Conservation (phyloP, 2,329 filamentous ascomycete species). For the Cladobotryum mycophilum region DNA sequence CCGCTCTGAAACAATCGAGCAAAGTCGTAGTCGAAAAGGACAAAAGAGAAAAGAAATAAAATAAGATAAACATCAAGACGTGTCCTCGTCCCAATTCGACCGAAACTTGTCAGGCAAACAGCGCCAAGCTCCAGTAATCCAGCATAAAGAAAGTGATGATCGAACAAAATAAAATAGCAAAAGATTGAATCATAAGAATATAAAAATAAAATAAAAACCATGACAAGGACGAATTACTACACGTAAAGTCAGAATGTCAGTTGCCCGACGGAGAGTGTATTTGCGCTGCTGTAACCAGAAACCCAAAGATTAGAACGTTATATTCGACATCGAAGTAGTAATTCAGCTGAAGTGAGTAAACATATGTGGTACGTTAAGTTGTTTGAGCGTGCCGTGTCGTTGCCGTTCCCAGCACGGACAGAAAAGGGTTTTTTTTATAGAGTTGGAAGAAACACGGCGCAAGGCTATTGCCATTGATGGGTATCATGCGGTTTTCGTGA, state of each 20-base stretch:
- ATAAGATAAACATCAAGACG: too few relatives aligned
- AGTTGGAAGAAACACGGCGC: conserved; percentile 2
- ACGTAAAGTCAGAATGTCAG: conserved; percentile 13
- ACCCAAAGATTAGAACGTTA: conserved; percentile 6
- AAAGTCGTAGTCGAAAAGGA: neutral
- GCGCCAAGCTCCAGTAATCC: neutral
- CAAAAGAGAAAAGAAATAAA: too few relatives aligned
- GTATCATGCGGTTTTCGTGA: conserved; percentile 18
- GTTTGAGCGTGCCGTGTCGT: neutral
- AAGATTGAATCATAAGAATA: conserved; percentile 2
- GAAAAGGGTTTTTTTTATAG: neutral
- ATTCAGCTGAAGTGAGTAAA: conserved; percentile 2
- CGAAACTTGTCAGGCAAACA: neutral
- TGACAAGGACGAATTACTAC: conserved; percentile 9
- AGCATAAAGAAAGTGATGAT: neutral
- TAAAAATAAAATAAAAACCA: conserved; percentile 7
- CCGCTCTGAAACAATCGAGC: too few relatives aligned
- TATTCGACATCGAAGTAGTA: conserved; percentile 6
- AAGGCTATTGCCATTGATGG: conserved; percentile 11
- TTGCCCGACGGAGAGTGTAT: conserved; percentile 16
- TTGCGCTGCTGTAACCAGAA: conserved; percentile 10
- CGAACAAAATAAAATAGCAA: neutral
- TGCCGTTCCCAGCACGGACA: conserved; percentile 1
- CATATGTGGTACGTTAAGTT: neutral
- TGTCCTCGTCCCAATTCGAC: too few relatives aligned